Evolutionary conservation across 345 rosid genomes (phyloP), one percentile per base, ranked within the genome.

Genomic region (Garcia nutans): DNA sequence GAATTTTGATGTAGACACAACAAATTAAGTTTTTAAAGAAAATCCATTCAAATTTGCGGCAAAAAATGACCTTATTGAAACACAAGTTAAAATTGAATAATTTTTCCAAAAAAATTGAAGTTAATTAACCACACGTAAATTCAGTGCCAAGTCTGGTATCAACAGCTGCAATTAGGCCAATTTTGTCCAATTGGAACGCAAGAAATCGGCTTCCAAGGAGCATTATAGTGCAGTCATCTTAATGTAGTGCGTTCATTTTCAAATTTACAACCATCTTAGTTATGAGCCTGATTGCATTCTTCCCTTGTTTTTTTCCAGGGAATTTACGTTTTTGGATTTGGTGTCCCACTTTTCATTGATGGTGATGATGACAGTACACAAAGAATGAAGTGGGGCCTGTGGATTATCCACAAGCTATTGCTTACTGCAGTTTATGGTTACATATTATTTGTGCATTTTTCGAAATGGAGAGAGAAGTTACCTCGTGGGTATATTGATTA

Each of bases 381-480:
- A 12, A 70, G 63, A 52, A 74, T 68, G 72, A 85, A 83, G 68
- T 85, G 88, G 86, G 82, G 86, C 20, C 17, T 85, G 52, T 79
- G 84, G 86, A 79, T 78, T 57, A 78, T 81, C 75, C 82, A 83
- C 63, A 81, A 79, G 65, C 50, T 85, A 68, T 69, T 85, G 66
- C 77, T 81, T 15, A 71, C 84, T 31, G 81, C 76, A 17, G 83
- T 69, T 54, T 83, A 85, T 74, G 86, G 88, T 65, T 85, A 70
- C 78, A 77, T 83, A 22, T 76, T 83, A 56, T 81, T 83, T 76
- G 81, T 81, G 47, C 86, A 79, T 79, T 85, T 83, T 74, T 64
- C 86, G 11, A 83, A 79, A 79, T 81, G 88, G 86, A 79, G 81
- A 77, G 82, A 83, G 81, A 85, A 78, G 72, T 74, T 85, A 57